Evolutionary conservation across 192 early-diverging fungal species (phyloP), one percentile per base, ranked within the genome.

Genomic region (Coemansia sp.): DNA sequence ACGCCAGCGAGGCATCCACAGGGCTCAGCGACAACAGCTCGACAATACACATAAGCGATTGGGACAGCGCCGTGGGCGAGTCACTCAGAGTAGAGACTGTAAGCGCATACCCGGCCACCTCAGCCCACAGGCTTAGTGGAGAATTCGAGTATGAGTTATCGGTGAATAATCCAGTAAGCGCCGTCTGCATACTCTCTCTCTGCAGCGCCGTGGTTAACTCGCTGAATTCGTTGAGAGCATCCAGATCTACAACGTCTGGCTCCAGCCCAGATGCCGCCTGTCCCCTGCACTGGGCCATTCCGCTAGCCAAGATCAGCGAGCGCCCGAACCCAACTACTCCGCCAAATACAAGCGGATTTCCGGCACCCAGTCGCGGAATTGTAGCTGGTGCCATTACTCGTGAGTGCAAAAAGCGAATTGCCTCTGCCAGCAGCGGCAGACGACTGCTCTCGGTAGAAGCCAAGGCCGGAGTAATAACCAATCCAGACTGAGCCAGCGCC

Each of bases 1-100:
- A 58, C 50, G 60, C 64, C 36, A 74, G 68, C 15, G 79, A 40
- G 5, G 49, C 46, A 3, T 24, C 50, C 20, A 27, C 43, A 8
- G 73, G 50, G 5, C 79, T 75, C 62, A 81, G 52, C 20, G 74
- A 73, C 34, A 81, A 15, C 20, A 68, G 60, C 55, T 81, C 79
- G 12, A 76, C 64, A 22, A 74, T 24, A 13, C 75, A 81, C 68
- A 73, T 65, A 3, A 81, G 71, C 34, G 71, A 66, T 50, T 68
- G 69, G 18, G 67, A 55, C 31, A 81, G 41, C 31, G 55, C 24
- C 11, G 55, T 33, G 55, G 55, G 15, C 12, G 55, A 58, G 29
- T 58, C 55, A 15, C 27, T 33, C 31, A 58, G 55, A 29, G 29
- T 58, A 7, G 55, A 27, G 15, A 69, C 39, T 3, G 60, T 40